phyloP scores from a whole-genome alignment of 2,329 filamentous ascomycete species.

The Colletotrichum tabaci region DNA sequence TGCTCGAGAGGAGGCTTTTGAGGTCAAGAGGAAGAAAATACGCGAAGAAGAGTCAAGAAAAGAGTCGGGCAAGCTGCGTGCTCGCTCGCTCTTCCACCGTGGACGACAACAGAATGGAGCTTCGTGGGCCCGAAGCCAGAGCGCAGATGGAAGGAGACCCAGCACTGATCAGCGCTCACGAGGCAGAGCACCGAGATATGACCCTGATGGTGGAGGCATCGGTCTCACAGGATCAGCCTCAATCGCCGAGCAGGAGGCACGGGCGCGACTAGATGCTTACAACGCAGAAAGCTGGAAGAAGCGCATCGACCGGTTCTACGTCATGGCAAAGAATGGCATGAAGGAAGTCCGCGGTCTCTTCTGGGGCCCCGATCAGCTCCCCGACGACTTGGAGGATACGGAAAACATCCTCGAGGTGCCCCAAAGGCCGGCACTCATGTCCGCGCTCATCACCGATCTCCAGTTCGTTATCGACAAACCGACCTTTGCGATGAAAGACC shows the following conservation, averaged over 20 bases:
- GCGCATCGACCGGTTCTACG: slow-evolving; percentile 84
- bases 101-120: slow-evolving; percentile 51
- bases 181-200: slow-evolving; percentile 75
- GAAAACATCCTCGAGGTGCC: slow-evolving; percentile 91
- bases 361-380: slow-evolving; percentile 85
- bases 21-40: slow-evolving; percentile 88
- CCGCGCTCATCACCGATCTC: slow-evolving; percentile 85
- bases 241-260: slow-evolving; percentile 83
- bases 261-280: slow-evolving; percentile 80
- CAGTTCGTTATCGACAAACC: slow-evolving; percentile 92
- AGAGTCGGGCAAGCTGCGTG: slow-evolving; percentile 67
- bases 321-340: slow-evolving; percentile 79
- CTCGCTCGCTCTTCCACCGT: slow-evolving; percentile 65
- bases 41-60: slow-evolving; percentile 77
- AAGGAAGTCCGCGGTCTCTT: slow-evolving; percentile 85
- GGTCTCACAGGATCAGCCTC: slow-evolving; percentile 81
- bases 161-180: slow-evolving; percentile 52
- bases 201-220: slow-evolving; percentile 80
- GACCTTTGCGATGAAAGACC: slow-evolving; percentile 86
- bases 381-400: slow-evolving; percentile 84
- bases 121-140: slow-evolving; percentile 67
- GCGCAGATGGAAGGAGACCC: slow-evolving; percentile 63
- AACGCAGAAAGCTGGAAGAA: slow-evolving; percentile 94
- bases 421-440: slow-evolving; percentile 86
- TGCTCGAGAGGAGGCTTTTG: slow-evolving; percentile 91